Conservation (phyloP, 768 basidiomycete genomes). For the Coprinellus micaceus region DNA sequence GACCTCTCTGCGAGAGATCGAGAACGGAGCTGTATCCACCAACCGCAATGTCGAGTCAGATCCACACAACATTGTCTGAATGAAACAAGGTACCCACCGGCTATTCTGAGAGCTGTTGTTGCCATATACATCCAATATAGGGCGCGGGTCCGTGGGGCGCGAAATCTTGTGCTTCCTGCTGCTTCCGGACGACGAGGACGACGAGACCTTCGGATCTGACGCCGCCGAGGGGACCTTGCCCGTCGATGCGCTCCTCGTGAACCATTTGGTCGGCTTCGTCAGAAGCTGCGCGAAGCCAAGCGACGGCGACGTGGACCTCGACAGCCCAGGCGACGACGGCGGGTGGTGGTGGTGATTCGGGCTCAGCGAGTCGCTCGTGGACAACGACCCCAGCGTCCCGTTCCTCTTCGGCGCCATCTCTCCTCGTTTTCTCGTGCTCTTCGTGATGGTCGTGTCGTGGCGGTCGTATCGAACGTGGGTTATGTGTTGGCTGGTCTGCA, state of each 20-base stretch:
- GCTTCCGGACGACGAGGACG: conserved; percentile 36
- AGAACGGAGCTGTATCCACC: conserved; percentile 53
- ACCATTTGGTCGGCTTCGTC: conserved; percentile 70
- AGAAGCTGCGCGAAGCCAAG: conserved; percentile 62
- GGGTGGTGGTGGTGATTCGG: conserved; percentile 20
- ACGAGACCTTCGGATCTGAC: conserved; percentile 46
- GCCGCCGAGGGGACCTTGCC: conserved; percentile 39
- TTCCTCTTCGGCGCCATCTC: conserved; percentile 6
- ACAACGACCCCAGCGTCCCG: neutral
- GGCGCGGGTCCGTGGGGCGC: conserved; percentile 77
- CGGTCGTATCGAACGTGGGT: neutral
- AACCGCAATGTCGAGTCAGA: neutral
- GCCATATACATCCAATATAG: conserved; percentile 59
- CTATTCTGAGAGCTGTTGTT: conserved; percentile 38
- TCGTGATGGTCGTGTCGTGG: conserved; percentile 3
- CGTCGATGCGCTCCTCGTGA: conserved; percentile 55
- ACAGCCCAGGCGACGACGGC: conserved; percentile 31
- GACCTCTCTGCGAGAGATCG: conserved; percentile 51
- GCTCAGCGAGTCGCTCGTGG: conserved; percentile 18
- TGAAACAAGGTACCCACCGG: conserved; percentile 41
- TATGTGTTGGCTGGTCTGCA: neutral
- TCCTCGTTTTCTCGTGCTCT: neutral
- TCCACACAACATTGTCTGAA: no score
- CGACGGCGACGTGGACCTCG: conserved; percentile 65
- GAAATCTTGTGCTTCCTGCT: conserved; percentile 76